These are phyloP conservation scores for Collybia sp. DNA, from an alignment of 768 basidiomycete genomes.

Conservation along the genomic window DNA sequence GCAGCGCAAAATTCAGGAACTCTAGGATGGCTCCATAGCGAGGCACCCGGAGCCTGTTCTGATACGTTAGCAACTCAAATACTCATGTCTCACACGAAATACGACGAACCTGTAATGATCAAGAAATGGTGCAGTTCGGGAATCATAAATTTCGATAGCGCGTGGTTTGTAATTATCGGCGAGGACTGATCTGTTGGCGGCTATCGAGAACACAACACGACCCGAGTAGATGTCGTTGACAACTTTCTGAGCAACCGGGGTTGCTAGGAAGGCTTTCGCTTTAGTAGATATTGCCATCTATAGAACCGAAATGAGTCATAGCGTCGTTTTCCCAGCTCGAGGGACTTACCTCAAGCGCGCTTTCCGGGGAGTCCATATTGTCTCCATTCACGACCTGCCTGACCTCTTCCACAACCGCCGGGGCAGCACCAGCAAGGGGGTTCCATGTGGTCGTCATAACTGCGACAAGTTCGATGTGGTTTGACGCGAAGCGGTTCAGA, in stretches of 20 bases:
- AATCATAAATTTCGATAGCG: constrained; percentile 70
- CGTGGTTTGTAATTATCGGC: constrained; percentile 87
- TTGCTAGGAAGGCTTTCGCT: constrained; percentile 79
- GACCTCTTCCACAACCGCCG: constrained; percentile 64
- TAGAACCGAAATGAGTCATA: neutral
- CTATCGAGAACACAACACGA: constrained; percentile 62
- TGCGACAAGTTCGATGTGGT: constrained; percentile 72
- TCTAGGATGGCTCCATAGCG: constrained; percentile 75
- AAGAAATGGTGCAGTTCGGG: constrained; percentile 61
- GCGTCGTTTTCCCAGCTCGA: neutral
- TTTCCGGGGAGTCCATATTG: constrained; percentile 66
- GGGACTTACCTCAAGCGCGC: constrained; percentile 75
- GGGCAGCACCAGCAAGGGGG: constrained; percentile 73
- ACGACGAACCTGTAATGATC: constrained; percentile 71
- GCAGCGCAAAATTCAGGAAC: constrained; percentile 68
- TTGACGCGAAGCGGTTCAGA: constrained; percentile 65
- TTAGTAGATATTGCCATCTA: constrained; percentile 88
- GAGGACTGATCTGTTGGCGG: constrained; percentile 67
- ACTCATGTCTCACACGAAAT: neutral
- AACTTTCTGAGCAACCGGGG: constrained; percentile 81
- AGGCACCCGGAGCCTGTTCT: constrained; percentile 71
- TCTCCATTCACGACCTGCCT: constrained; percentile 50
- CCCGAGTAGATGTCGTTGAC: constrained; percentile 86
- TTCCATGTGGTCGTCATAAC: constrained; percentile 83
- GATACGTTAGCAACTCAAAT: constrained; percentile 3